phyloP scores from a whole-genome alignment of 352 stramenopile species.

The Pythium monospermum region DNA sequence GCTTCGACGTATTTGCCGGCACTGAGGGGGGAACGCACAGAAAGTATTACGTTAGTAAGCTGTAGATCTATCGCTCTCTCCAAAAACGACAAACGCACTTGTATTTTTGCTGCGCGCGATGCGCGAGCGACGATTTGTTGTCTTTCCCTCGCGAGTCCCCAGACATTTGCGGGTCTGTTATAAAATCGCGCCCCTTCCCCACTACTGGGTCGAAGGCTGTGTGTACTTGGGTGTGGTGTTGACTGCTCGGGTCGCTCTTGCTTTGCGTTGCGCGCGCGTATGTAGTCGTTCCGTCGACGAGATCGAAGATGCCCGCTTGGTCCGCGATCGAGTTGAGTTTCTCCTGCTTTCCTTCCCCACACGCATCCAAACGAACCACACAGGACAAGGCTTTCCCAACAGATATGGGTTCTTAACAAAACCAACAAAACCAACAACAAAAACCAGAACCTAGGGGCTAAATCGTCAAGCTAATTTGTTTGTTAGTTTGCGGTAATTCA shows the following conservation, averaged over 20 bases:
- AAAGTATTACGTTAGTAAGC: background rate
- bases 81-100: conserved; percentile 41
- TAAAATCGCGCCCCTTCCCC: too few species aligned
- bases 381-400: conserved; percentile 19
- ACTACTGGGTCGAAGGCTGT: too few species aligned
- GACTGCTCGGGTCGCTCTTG: background rate
- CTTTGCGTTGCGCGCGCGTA: too few species aligned
- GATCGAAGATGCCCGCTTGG: too few species aligned
- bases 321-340: too few species aligned
- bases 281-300: too few species aligned
- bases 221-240: background rate
- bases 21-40: conserved; percentile 21
- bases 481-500: background rate
- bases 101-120: conserved; percentile 85
- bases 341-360: conserved; percentile 17
- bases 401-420: conserved; percentile 21
- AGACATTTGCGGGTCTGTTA: too few species aligned
- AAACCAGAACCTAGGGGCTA: conserved; percentile 3
- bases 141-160: conserved; percentile 60
- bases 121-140: conserved; percentile 84
- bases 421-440: background rate
- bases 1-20: conserved; percentile 83
- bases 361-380: conserved; percentile 17
- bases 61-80: background rate
- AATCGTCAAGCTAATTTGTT: conserved; percentile 1